A percentile compares a stretch with the other conserved stretches of the same genome.
phyloP scores from a whole-genome alignment of 345 rosid genomes.

The Fremontodendron californicum region DNA sequence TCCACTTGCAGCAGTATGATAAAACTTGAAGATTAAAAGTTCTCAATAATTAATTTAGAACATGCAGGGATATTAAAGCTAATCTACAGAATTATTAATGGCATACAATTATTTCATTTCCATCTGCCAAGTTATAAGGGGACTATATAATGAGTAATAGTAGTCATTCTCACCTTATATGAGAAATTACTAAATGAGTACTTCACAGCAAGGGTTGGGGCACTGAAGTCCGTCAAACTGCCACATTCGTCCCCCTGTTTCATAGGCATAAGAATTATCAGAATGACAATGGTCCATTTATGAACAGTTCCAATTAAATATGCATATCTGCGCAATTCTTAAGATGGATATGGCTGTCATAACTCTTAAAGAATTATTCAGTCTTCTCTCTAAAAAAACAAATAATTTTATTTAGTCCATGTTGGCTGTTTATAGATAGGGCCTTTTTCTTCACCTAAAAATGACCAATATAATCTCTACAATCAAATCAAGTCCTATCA shows the following conservation, averaged over 20 bases:
- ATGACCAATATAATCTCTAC: background rate
- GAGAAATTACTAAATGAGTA: slow-evolving; percentile 97
- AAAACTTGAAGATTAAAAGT: background rate
- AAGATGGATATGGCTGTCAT: background rate
- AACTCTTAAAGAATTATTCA: background rate
- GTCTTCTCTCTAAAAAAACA: background rate
- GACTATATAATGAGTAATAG: background rate
- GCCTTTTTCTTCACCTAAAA: background rate
- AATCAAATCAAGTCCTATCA: background rate
- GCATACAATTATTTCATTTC: background rate
- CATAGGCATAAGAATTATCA: slow-evolving; percentile 5
- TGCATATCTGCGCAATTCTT: background rate
- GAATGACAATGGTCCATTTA: background rate
- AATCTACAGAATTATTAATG: background rate
- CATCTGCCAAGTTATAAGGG: background rate
- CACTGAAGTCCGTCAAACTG: slow-evolving; percentile 68
- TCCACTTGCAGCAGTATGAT: background rate
- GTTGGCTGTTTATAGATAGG: background rate
- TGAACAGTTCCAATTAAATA: background rate
- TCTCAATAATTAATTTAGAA: background rate
- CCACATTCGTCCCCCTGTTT: slow-evolving; percentile 81
- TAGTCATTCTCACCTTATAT: slow-evolving; percentile 65
- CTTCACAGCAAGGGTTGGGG: slow-evolving; percentile 62
- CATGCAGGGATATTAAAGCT: background rate
- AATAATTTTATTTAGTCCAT: background rate